A percentile compares a stretch with the other conserved stretches of the same genome.
These are phyloP conservation scores for Colletotrichum liriopes DNA, from an alignment of 2,329 filamentous ascomycete species.

Conservation along the genomic window DNA sequence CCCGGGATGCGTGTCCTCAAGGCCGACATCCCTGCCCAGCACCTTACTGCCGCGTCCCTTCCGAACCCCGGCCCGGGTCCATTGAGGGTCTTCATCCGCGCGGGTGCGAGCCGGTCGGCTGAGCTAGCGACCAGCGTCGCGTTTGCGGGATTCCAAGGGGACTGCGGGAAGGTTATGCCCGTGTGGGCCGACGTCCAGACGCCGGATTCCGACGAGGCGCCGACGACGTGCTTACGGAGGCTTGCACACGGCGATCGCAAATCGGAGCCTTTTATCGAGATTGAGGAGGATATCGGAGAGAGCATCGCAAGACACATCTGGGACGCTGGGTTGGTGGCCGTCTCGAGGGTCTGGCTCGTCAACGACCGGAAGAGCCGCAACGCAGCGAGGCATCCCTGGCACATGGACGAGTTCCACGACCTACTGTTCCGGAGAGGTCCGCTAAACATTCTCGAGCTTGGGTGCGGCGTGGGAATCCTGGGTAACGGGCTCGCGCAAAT, in stretches of 20 bases:
- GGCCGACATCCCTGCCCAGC: slow-evolving; percentile 47
- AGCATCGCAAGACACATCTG: slow-evolving; percentile 74
- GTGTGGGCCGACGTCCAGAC: slow-evolving; percentile 56
- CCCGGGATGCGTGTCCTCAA: slow-evolving; percentile 56
- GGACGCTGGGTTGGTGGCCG: slow-evolving; percentile 69
- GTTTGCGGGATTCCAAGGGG: slow-evolving; percentile 19
- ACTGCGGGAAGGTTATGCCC: slow-evolving; percentile 60
- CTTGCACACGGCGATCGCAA: slow-evolving; percentile 49
- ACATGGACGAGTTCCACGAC: slow-evolving; percentile 39
- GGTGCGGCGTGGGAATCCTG: slow-evolving; percentile 70
- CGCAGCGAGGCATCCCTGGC: slow-evolving; percentile 3
- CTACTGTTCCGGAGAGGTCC: slow-evolving; percentile 48
- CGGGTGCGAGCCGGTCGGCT: slow-evolving; percentile 1
- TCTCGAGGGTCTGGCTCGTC: slow-evolving; percentile 51
- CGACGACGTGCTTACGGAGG: slow-evolving; percentile 51
- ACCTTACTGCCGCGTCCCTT: neutral
- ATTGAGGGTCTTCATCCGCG: slow-evolving; percentile 8
- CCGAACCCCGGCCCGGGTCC: neutral
- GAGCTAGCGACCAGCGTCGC: slow-evolving; percentile 17
- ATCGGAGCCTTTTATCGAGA: slow-evolving; percentile 52
- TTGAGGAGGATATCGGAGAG: slow-evolving; percentile 72
- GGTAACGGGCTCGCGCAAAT: slow-evolving; percentile 63
- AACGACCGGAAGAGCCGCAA: slow-evolving; percentile 32
- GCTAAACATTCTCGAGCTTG: slow-evolving; percentile 68
- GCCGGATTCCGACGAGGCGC: slow-evolving; percentile 25